These are phyloP conservation scores for Astrocystis sublimbata DNA, from an alignment of 495 filamentous ascomycete genomes.

Conservation along the genomic window DNA sequence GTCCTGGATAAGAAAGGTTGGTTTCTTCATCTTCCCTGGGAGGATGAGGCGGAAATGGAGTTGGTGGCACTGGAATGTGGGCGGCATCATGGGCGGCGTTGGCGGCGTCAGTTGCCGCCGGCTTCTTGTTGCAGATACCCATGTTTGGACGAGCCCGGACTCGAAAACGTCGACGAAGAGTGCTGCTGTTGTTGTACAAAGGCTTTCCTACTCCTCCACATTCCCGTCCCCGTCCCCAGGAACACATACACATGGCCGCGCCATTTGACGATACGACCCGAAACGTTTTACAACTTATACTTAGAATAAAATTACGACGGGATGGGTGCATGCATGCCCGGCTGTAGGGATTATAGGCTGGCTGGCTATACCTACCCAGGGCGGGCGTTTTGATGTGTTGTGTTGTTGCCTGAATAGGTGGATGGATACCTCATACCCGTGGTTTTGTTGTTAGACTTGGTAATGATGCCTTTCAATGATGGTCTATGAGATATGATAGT, in stretches of 20 bases:
- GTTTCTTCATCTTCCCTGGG: no score
- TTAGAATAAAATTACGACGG: no score
- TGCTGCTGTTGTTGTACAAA: conserved; percentile 1
- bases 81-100: conserved; percentile 6
- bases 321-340: no score
- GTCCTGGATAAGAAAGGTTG: conserved; percentile 29
- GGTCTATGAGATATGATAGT: conserved; percentile 15
- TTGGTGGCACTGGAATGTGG: conserved; percentile 14
- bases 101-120: background rate
- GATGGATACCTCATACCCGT: conserved; percentile 5
- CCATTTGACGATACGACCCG: no score
- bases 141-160: background rate
- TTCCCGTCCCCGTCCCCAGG: no score
- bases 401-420: background rate
- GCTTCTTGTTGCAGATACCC: background rate
- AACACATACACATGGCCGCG: no score
- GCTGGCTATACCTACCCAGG: no score
- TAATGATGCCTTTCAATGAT: no score
- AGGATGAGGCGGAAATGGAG: conserved; percentile 20
- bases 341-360: background rate
- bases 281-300: no score
- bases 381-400: no score
- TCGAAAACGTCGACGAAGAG: background rate
- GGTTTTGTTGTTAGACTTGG: background rate
- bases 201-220: no score